Base-by-base conservation (phyloP, 108 stramenopile genomes). In the Discostella stelligeroides region DNA sequence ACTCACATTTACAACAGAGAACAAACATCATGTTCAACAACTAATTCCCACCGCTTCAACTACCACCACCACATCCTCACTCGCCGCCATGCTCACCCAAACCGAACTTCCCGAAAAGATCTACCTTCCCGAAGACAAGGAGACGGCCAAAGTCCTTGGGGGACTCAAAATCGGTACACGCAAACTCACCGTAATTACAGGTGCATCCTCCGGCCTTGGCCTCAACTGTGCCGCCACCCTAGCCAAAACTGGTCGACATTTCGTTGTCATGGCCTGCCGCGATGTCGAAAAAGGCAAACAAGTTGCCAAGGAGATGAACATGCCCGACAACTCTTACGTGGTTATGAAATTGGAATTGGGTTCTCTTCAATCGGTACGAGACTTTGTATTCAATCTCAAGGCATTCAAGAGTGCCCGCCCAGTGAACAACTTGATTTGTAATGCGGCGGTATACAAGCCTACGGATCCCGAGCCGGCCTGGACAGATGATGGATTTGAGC, bases 401-500 rank as follows among this genome's bases (percentile, higher is more conserved):
- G 96, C 96, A 0, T 95, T 96, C 85, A 97, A 98, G 63, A 72
- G 79, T 18, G 83, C 82, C 21, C 84, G 94, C 18, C 92, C 94
- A 7, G 70, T 97, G 7, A 88, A 86, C 30, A 83, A 96, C 68
- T 84, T 98, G 38, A 95, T 98, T 37, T 98, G 96, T 80, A 98
- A 98, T 80, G 98, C 98, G 42, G 98, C 96, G 27, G 96, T 98
- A 9, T 98, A 97, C 87, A 83, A 76, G 68, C 98, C 98, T 9
- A 94, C 83, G 39, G 94, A 93, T 60, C 90, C 92, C 21, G 80
- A 89, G 53, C 94, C 96, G 39, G 82, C 83, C 7, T 96, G 87
- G 86, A 97, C 96, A 28, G 95, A 97, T 68, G 96, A 97, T 79
- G 96, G 96, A n/a, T 98, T 96, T 77, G 96, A 98, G 84, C 92